Base-by-base conservation (phyloP, 2,329 filamentous ascomycete genomes). In the Simplicillium aogashimaense region DNA sequence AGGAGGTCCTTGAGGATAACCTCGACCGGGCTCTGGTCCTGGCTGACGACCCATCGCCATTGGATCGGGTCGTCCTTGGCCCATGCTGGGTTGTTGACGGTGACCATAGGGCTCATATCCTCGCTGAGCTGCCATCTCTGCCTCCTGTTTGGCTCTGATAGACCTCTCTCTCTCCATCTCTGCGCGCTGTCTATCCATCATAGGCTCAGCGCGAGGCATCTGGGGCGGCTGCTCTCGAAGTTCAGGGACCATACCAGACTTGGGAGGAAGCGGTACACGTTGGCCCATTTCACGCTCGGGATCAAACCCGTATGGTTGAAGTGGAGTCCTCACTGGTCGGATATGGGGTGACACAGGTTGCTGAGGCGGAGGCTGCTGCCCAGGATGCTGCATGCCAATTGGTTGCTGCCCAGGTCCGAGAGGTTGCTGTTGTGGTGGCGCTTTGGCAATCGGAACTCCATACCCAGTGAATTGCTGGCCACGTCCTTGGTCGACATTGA, bases 81-180 rank as follows among this genome's bases (percentile, higher is more conserved):
- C 57, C 14, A 56, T 59, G 18, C 66, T 64, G 32, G 58, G 53
- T 36, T 62, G 56, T 32, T 60, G 61, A 14, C 60, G 62, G 39
- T 64, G 58, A 14, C 58, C 54, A 40, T 65, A 72, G 0, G 60
- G 56, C 31, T 75, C 70, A 43, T 66, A 69, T 30, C 64, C 67
- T 41, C 61, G 62, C 29, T 58, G 60, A 11, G 53, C 47, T n/a
- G 53, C 52, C 35, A 63, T 48, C 36, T 74, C 71, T 3, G 64
- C 64, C 47, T 76, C 72, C 46, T 73, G 69, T 53, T 75, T 74
- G 36, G 74, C 50, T 12, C 55, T 52, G 42, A 60, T 42, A n/a
- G 56, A 44, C 8, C 49, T 46, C 20, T 52, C 50, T 29, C 49
- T 43, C 31, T 55, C 52, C 34, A 55, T 54, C 33, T 60, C 57